Percentiles rank a stretch among this genome's conserved stretches.
These are phyloP conservation scores for Bipolaris sorokiniana DNA, from an alignment of 2,329 filamentous ascomycete species.

Conservation along the genomic window DNA sequence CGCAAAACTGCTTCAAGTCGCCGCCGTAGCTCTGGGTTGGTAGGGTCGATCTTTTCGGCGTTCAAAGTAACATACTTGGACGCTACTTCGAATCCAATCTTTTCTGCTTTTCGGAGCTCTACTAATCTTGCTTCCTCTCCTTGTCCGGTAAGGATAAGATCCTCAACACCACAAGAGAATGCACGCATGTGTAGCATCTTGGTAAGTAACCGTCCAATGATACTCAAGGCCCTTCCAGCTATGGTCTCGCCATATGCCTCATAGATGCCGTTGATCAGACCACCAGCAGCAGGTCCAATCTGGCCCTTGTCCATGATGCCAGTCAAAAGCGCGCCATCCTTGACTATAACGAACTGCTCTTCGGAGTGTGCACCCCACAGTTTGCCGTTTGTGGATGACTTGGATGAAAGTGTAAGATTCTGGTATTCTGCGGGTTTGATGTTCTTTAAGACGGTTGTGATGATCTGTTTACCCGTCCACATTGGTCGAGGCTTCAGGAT, in stretches of 20 bases:
- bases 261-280: constrained; percentile 89
- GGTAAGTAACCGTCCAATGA: constrained; percentile 86
- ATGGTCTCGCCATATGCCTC: constrained; percentile 88
- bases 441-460: constrained; percentile 91
- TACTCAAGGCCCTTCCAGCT: constrained; percentile 86
- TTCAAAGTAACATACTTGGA: constrained; percentile 86
- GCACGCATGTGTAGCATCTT: constrained; percentile 91
- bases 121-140: constrained; percentile 76
- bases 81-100: constrained; percentile 78
- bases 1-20: constrained; percentile 88
- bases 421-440: constrained; percentile 79
- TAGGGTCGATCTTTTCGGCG: constrained; percentile 64
- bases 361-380: constrained; percentile 78
- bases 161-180: constrained; percentile 97
- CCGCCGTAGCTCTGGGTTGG: constrained; percentile 73
- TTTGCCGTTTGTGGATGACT: constrained; percentile 76
- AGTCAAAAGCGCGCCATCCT: constrained; percentile 83
- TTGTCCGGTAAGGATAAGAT: constrained; percentile 80
- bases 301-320: constrained; percentile 97
- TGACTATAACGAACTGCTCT: constrained; percentile 81
- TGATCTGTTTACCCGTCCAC: constrained; percentile 97
- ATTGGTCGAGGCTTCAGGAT: constrained; percentile 79
- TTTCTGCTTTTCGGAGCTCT: constrained; percentile 69
- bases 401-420: constrained; percentile 78
- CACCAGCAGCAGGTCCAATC: constrained; percentile 84